Conservation (phyloP, 148 eudicot genomes). For the Beta vulgaris region DNA sequence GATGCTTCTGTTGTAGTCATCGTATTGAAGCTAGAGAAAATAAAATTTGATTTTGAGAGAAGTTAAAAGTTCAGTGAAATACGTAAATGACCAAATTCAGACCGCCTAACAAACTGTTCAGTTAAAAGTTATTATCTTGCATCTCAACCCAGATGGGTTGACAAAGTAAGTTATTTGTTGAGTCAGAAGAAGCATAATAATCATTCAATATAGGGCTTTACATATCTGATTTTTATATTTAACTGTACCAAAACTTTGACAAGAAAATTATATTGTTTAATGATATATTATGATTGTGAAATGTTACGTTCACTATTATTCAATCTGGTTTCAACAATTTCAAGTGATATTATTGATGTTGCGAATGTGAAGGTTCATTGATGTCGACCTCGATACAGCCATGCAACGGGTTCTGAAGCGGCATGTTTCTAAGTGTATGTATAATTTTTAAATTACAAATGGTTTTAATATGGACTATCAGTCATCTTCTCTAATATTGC, state of each 20-base stretch:
- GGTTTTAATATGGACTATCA: neutral
- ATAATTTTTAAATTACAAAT: neutral
- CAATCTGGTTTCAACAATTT: too few species aligned
- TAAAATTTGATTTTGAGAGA: too few species aligned
- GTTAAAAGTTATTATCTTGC: too few species aligned
- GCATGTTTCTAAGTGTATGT: constrained; percentile 69
- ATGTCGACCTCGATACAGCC: constrained; percentile 66
- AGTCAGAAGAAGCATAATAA: neutral
- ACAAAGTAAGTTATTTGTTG: too few species aligned
- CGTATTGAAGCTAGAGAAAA: neutral
- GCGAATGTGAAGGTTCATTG: constrained; percentile 64
- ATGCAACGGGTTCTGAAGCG: constrained; percentile 82
- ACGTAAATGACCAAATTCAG: too few species aligned
- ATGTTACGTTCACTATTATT: too few species aligned
- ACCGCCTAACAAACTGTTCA: too few species aligned
- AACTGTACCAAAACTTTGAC: neutral
- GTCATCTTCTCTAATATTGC: constrained; percentile 3
- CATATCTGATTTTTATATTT: neutral
- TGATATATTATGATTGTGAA: too few species aligned
- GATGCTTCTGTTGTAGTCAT: constrained; percentile 1
- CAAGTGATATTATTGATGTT: neutral
- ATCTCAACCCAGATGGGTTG: too few species aligned
- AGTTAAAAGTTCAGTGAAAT: neutral
- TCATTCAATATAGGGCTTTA: neutral
- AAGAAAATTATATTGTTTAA: neutral